A percentile compares a stretch with the other conserved stretches of the same genome.
Evolutionary conservation across 148 eudicot species (phyloP).

Genomic region (Diospyros kaki): DNA sequence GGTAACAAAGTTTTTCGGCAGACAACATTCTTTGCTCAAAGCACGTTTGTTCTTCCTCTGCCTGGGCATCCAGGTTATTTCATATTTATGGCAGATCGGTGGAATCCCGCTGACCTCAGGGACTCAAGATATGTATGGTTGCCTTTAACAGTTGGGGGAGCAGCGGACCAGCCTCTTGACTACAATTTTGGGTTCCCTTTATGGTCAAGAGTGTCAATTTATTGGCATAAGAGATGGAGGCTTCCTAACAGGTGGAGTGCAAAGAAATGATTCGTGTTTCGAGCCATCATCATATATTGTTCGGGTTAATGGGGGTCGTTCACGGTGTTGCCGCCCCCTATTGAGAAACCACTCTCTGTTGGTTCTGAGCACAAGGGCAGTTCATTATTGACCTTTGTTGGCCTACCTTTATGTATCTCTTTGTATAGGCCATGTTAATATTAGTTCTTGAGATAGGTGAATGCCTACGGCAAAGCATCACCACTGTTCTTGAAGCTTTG

Average conservation of each 20-base stretch:
- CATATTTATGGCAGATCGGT: slow-evolving; percentile 90
- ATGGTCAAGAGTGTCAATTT: slow-evolving; percentile 87
- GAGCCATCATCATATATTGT: too few relatives aligned
- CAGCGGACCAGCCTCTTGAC: slow-evolving; percentile 77
- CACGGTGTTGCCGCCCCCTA: background rate
- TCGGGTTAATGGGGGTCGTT: too few relatives aligned
- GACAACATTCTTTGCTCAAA: slow-evolving; percentile 83
- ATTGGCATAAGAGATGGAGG: slow-evolving; percentile 93
- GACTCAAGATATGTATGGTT: slow-evolving; percentile 96
- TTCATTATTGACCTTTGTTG: background rate
- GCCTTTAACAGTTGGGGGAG: slow-evolving; percentile 70
- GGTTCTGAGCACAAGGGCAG: background rate
- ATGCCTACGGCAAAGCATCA: background rate
- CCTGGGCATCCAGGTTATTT: slow-evolving; percentile 59
- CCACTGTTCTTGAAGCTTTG: background rate
- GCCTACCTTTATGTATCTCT: background rate
- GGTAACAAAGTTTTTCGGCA: slow-evolving; percentile 61
- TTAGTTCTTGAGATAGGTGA: background rate
- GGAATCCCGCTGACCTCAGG: slow-evolving; percentile 91
- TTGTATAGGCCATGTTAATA: background rate
- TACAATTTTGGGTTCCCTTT: slow-evolving; percentile 86
- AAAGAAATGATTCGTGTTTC: slow-evolving; percentile 16
- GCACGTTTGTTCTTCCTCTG: slow-evolving; percentile 85
- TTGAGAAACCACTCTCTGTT: background rate
- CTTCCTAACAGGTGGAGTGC: slow-evolving; percentile 55